phyloP scores from a whole-genome alignment of 1,139 yeast genomes.

The Pichia norvegensis region DNA sequence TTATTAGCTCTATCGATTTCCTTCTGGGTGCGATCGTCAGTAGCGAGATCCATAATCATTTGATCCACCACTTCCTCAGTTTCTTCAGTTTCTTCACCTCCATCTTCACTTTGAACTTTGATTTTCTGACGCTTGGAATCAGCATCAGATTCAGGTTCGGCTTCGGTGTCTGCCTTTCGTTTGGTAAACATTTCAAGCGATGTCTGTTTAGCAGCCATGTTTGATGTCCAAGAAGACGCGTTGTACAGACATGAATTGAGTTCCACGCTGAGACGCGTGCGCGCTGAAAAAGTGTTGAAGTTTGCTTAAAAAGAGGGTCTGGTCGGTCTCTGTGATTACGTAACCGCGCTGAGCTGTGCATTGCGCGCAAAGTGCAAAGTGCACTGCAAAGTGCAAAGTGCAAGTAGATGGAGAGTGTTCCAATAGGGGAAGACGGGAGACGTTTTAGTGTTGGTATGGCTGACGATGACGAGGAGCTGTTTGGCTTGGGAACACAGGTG shows the following conservation, averaged over 20 bases:
- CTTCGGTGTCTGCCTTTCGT: not conserved
- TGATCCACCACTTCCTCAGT: constrained; percentile 7
- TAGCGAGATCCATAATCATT: constrained; percentile 7
- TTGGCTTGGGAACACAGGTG: constrained; percentile 25
- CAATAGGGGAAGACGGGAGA: too few species aligned
- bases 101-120: not conserved
- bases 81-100: not conserved
- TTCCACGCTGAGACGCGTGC: too few species aligned
- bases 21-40: not conserved
- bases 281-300: too few species aligned
- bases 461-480: not conserved
- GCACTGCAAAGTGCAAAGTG: too few species aligned
- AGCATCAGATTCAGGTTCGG: not conserved
- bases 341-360: too few species aligned
- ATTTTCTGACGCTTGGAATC: not conserved
- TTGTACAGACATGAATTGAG: too few species aligned
- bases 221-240: too few species aligned
- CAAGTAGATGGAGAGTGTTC: too few species aligned
- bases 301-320: too few species aligned
- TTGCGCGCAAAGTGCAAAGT: too few species aligned
- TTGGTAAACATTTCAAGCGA: not conserved
- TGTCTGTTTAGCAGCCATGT: not conserved
- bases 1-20: not conserved
- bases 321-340: too few species aligned
- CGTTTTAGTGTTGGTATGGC: not conserved